Base-by-base conservation (phyloP, 306 rosid species). In the Casuarina equisetifolia region DNA sequence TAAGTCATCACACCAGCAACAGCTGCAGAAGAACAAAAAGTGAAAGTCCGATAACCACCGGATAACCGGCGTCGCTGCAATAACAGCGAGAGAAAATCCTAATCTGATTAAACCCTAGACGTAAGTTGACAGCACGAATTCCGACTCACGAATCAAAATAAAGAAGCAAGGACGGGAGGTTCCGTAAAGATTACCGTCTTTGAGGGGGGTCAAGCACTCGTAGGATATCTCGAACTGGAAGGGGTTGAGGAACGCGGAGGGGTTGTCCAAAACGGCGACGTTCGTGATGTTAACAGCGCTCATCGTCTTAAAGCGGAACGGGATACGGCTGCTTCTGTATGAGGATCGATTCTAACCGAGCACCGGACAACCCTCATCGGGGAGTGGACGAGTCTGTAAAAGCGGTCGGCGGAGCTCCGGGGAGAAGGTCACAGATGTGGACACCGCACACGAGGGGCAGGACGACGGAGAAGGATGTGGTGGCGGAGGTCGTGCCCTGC, bases 211-310 rank as follows among this genome's bases (percentile, higher is more conserved):
- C 82, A 91, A 79, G 46, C 96, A 93, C 85, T 93, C 93, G 75
- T 93, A 93, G 74, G 98, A 93, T 77, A 93, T 91, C 92, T 91
- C 95, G 75, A 93, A 93, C 90, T 93, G 95, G 58, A 91, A 91
- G 0, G 97, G 93, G 66, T 81, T 81, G n/a, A 91, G 85, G 79
- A 92, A 94, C 5, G 91, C 88, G 12, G 91, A 86, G 2, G 92
- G 97, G 49, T 92, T 90, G 70, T 90, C 97, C 20, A 94, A 88
- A 78, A 94, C 92, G 43, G 93, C 85, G 40, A 92, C 91, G 92
- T 92, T 94, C 10, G 97, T 94, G 71, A 94, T 88, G 83, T 94
- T 94, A 39, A 94, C 97, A 3, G 90, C 97, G 48, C 93, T 94
- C 98, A 94, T 92, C 72, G 58, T 54, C 75, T 83, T 85, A 70